Evolutionary conservation across 2,329 filamentous ascomycete species (phyloP), one percentile per base, ranked within the genome.

Genomic region (Chaetomium globosum): DNA sequence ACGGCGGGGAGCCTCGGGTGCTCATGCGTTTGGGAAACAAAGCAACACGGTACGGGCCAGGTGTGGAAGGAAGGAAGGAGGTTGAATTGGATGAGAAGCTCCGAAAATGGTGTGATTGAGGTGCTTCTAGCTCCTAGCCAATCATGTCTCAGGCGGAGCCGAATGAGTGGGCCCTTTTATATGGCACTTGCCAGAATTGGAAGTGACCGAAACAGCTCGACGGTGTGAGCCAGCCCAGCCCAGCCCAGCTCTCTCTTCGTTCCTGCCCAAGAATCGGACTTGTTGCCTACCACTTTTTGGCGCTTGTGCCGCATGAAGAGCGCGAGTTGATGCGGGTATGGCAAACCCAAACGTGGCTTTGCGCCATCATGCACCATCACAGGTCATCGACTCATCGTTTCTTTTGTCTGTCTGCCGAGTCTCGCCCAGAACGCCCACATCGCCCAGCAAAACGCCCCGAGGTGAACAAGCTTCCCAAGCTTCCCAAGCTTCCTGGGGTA

Each of bases 401-500:
- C 39, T 23, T 33, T 43, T 56, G 54, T n/a, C 36, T 39, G 36
- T 39, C 4, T 39, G 36, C 36, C 36, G 36, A 19, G 39, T 43
- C 39, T 43, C 16, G 16, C 39, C 39, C 39, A 43, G 39, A 16
- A 43, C 39, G 39, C 39, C 39, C 39, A 43, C 39, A n/a, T 43
- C 39, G 39, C 39, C 16, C 39, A 61, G 46, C 56, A 26, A 2
- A 28, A 26, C 54, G 64, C 62, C 65, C 46, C 48, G 16, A 26
- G 28, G 28, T n/a, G 51, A 65, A 64, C 67, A 67, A 68, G 63
- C 63, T 65, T 65, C 63, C 39, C 39, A 43, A 43, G 64, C 60
- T 64, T 64, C 61, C 52, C 60, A 63, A 63, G 56, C 51, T 56
- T 56, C 51, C 59, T 65, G 59, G 66, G 61, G 57, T 55, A 33